A percentile compares a stretch with the other conserved stretches of the same genome.
Evolutionary conservation across 768 basidiomycete species (phyloP).

Genomic region (Coprinopsis strossmayeri): DNA sequence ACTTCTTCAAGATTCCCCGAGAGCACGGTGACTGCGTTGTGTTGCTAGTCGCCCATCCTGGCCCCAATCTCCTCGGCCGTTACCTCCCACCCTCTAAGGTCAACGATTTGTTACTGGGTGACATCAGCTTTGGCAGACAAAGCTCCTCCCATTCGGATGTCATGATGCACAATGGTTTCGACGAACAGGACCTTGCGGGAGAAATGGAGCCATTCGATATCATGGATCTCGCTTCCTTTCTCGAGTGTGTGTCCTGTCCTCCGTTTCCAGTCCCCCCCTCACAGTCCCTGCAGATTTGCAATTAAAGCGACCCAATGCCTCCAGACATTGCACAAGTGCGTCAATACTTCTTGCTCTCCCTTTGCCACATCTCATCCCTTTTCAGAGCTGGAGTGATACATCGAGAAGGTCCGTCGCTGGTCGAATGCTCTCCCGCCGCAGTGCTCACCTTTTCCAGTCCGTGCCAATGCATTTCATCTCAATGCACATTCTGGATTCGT

Average conservation of each 20-base stretch:
- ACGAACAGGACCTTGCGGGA: constrained; percentile 39
- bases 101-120: constrained; percentile 60
- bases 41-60: constrained; percentile 65
- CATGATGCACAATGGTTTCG: constrained; percentile 38
- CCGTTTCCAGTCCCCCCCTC: neutral
- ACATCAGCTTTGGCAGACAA: constrained; percentile 36
- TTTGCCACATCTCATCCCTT: constrained; percentile 3
- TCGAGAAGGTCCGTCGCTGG: constrained; percentile 61
- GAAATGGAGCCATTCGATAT: constrained; percentile 58
- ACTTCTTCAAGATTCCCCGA: constrained; percentile 61
- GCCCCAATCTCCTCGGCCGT: constrained; percentile 61
- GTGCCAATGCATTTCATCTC: constrained; percentile 71
- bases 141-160: constrained; percentile 40
- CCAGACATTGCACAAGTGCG: constrained; percentile 57
- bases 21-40: constrained; percentile 63
- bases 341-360: constrained; percentile 8
- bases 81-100: constrained; percentile 63
- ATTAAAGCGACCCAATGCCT: constrained; percentile 71
- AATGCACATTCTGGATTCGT: constrained; percentile 66
- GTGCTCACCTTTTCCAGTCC: constrained; percentile 35
- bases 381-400: constrained; percentile 53
- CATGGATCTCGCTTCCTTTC: constrained; percentile 72
- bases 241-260: constrained; percentile 42
- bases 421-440: no score
- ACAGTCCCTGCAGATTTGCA: constrained; percentile 44